Base-by-base conservation (phyloP, 2,329 filamentous ascomycete genomes). In the Mycosphaerella sp. region DNA sequence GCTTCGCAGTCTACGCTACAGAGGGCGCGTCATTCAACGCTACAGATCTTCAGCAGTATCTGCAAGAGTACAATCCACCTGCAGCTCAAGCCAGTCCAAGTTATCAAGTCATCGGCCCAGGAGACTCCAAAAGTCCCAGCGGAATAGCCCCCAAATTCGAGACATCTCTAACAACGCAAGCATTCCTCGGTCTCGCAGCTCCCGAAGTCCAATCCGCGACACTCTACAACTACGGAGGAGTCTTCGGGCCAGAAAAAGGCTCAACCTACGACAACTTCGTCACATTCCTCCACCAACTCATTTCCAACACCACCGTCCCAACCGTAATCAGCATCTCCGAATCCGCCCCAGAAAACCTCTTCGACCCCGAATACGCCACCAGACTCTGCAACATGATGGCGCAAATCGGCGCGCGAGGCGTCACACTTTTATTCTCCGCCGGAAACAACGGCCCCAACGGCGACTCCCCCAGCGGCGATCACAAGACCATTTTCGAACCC, bases 311-410 rank as follows among this genome's bases (percentile, higher is more conserved):
- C n/a, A 59, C 57, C 8, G 51, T 60, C 1, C 60, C 60, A 4
- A 58, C 53, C 10, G 60, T 63, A 1, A 54, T 63, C 2, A 57
- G 53, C 9, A 53, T 63, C 40, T 57, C 58, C 10, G 59, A 62
- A 37, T 53, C 44, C 21, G 49, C 55, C 41, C 50, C 57, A 4
- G 60, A 62, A 41, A 47, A 61, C 16, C 25, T 44, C 1, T 41
- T 62, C 17, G 56, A 61, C 40, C 54, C 52, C 13, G 57, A 75
- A 14, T 87, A 85, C 59, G 79, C 80, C 7, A 69, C 71, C 41
- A 75, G 76, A 42, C 78, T 85, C 6, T 86, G 83, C 71, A 76
- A 78, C 56, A 71, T 82, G 61, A 82, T 85, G 61, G 79, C 77
- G 43, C 76, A 83, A 59, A 76, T 85, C 34, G 82, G 81, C n/a